A percentile compares a stretch with the other conserved stretches of the same genome.
These are phyloP conservation scores for Nicotiana benthamiana DNA, from an alignment of 257 asterid genomes.

Conservation along the genomic window DNA sequence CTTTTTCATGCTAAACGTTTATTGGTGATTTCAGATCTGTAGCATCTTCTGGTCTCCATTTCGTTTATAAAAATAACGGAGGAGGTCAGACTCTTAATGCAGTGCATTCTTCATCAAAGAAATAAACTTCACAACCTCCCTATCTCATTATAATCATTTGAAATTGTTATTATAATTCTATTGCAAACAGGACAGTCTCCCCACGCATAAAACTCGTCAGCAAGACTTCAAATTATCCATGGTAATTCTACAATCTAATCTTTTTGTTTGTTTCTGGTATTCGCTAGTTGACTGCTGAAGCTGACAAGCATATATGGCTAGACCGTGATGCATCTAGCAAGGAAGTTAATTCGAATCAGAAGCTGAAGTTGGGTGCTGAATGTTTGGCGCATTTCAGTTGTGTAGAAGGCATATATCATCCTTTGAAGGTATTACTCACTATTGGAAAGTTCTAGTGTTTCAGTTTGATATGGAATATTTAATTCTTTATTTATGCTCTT, in stretches of 20 bases:
- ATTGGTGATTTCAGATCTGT: constrained; percentile 3
- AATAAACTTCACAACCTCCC: neutral
- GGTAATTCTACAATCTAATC: neutral
- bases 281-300: constrained; percentile 34
- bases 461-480: neutral
- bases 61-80: neutral
- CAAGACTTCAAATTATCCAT: neutral
- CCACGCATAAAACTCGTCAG: neutral
- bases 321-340: constrained; percentile 20
- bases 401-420: neutral
- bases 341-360: constrained; percentile 13
- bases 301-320: constrained; percentile 22
- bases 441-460: neutral
- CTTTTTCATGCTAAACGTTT: neutral
- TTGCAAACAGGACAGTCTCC: neutral
- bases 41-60: constrained; percentile 2
- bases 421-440: neutral
- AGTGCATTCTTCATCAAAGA: neutral
- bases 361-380: constrained; percentile 28
- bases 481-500: neutral
- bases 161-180: neutral
- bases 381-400: neutral
- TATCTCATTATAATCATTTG: neutral
- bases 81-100: neutral
- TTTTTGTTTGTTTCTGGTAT: constrained; percentile 2